These are phyloP conservation scores for Naganishia vishniacii DNA, from an alignment of 768 basidiomycete species.

Conservation along the genomic window DNA sequence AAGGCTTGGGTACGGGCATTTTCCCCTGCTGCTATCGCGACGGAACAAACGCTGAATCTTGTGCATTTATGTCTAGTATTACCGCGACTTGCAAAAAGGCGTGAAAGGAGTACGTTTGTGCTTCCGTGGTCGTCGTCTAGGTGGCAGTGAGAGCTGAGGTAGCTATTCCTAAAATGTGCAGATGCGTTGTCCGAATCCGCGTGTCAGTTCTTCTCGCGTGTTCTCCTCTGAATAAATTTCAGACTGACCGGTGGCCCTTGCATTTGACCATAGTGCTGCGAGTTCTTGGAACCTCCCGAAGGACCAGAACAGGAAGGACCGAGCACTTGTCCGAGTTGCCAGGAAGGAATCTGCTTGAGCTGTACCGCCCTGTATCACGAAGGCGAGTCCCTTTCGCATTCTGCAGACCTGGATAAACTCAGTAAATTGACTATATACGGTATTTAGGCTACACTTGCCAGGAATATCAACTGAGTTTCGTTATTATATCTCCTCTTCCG, in stretches of 20 bases:
- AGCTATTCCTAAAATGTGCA: too few species aligned
- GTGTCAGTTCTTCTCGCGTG: not conserved
- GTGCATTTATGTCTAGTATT: not conserved
- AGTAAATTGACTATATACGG: not conserved
- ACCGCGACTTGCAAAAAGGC: constrained; percentile 6
- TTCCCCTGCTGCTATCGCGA: not conserved
- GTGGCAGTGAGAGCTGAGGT: too few species aligned
- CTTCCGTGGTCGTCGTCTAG: not conserved
- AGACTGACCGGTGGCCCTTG: too few species aligned
- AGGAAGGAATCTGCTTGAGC: constrained; percentile 9
- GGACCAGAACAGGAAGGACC: constrained; percentile 1
- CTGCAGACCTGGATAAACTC: not conserved
- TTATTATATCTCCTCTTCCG: not conserved
- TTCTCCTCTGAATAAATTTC: not conserved
- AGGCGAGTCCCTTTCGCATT: not conserved
- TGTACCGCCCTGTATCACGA: constrained; percentile 7
- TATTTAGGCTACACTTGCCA: not conserved
- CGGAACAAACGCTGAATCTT: not conserved
- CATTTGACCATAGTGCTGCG: constrained; percentile 1
- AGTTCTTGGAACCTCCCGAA: constrained; percentile 12
- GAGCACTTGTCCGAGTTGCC: constrained; percentile 2
- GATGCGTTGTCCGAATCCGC: constrained; percentile 3
- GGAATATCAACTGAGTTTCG: not conserved
- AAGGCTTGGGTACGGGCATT: constrained; percentile 1
- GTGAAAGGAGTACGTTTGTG: not conserved